These are phyloP conservation scores for Plasmopara halstedii DNA, from an alignment of 352 stramenopile genomes.

Conservation along the genomic window DNA sequence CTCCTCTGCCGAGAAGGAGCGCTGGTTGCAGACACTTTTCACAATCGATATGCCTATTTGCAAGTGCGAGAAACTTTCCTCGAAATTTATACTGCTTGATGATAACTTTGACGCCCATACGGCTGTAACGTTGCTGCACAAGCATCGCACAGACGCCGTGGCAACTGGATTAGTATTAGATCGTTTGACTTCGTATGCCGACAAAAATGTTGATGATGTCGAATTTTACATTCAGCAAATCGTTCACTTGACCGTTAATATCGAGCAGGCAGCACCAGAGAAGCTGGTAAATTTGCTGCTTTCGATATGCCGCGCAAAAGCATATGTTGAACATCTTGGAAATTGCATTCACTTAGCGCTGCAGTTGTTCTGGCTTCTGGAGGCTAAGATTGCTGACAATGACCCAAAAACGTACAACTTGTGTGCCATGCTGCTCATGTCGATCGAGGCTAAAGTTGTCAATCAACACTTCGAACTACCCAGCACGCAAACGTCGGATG, in stretches of 20 bases:
- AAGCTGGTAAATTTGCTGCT: constrained; percentile 65
- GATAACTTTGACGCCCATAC: constrained; percentile 55
- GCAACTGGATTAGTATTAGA: constrained; percentile 62
- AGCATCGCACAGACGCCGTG: constrained; percentile 58
- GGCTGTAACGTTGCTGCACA: constrained; percentile 63
- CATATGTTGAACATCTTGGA: constrained; percentile 67
- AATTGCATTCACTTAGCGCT: constrained; percentile 77
- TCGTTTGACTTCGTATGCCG: constrained; percentile 49
- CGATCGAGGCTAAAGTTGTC: constrained; percentile 74
- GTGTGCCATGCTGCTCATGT: constrained; percentile 74
- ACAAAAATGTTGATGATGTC: constrained; percentile 65
- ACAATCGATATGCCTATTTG: constrained; percentile 50
- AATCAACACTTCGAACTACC: constrained; percentile 71
- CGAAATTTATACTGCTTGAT: constrained; percentile 47
- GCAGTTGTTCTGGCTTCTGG: constrained; percentile 57
- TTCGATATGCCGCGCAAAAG: constrained; percentile 70
- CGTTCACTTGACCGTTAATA: constrained; percentile 62
- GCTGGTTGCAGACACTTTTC: constrained; percentile 66
- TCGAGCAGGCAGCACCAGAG: constrained; percentile 49
- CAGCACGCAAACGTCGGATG: constrained; percentile 17
- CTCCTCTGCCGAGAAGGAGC: constrained; percentile 63
- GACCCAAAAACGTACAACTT: constrained; percentile 69
- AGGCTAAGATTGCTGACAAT: constrained; percentile 68
- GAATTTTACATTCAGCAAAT: constrained; percentile 83
- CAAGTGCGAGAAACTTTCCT: constrained; percentile 45